Base-by-base conservation (phyloP, 139 green algal genomes). In the Pleodorina starrii region DNA sequence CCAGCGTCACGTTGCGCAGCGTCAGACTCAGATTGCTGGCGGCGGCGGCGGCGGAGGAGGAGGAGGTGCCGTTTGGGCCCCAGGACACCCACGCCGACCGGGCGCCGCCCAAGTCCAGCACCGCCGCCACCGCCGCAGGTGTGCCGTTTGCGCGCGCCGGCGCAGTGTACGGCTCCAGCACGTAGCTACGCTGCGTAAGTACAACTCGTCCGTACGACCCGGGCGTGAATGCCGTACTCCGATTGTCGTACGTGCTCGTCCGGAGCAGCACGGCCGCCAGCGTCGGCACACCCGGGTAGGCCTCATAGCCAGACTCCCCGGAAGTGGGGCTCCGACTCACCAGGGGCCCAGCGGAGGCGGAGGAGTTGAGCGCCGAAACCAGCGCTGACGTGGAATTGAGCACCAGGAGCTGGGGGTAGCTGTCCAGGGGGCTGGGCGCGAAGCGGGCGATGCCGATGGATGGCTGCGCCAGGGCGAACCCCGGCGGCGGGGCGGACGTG, bases 321-420 rank as follows among this genome's bases (percentile, higher is more conserved):
- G 69, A 48, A 23, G 11, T 73, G 16, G 5, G 12, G 2, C 27
- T 35, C 77, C 12, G 72, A 4, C 51, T 11, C 36, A 5, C 27
- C 54, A 85, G 78, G 21, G 23, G 0, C 54, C 78, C 78, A 5
- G 7, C 0, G 23, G 38, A 44, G 21, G 35, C 32, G 7, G 63
- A 54, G 14, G 82, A 63, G 66, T 79, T 80, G 1, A 88, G 82
- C 32, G 54, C 63, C 7, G 66, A 51, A 32, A 35, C n/a, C 32
- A 88, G 82, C 2, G 42, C 81, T 12, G 63, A n/a, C 17, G 40
- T 88, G 6, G 32, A 51, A 19, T 68, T 54, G 19, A 80, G 19
- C 7, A 35, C 44, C 32, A 79, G 36, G 7, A 88, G 43, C 36
- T 88, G 82, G 7, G 82, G 82, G 82, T 88, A 88, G n/a, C 29